phyloP scores from a whole-genome alignment of 2,329 filamentous ascomycete genomes.

The Sporothrix pseudoabietina region DNA sequence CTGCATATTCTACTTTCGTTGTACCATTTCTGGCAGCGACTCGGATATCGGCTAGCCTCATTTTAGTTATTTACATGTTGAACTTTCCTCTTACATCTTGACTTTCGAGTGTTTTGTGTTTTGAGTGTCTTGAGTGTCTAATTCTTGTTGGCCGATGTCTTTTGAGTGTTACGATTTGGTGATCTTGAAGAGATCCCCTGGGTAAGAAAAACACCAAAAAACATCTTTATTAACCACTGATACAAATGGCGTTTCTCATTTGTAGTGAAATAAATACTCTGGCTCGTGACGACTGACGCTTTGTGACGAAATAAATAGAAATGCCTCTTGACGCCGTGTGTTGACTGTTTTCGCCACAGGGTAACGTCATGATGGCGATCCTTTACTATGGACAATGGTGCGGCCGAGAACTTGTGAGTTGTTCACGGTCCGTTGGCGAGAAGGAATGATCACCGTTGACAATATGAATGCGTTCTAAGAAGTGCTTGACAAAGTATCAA shows the following conservation, averaged over 20 bases:
- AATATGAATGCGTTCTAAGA: no score
- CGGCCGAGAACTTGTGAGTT: neutral
- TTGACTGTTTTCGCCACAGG: neutral
- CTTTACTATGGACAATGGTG: neutral
- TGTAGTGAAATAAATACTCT: neutral
- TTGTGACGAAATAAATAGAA: neutral
- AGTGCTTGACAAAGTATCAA: no score
- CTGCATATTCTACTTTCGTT: slow-evolving; percentile 28
- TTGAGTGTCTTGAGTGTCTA: neutral
- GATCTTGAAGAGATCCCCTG: neutral
- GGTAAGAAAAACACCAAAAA: neutral
- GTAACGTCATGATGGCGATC: neutral
- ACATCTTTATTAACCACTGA: neutral
- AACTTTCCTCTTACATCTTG: neutral
- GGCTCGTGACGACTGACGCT: neutral
- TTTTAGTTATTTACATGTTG: slow-evolving; percentile 24
- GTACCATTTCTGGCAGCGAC: slow-evolving; percentile 30
- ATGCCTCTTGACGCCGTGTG: neutral
- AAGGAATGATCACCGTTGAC: no score
- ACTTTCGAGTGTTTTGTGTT: neutral
- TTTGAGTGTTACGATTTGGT: neutral
- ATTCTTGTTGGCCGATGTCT: neutral
- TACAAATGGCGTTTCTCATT: neutral
- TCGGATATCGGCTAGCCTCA: slow-evolving; percentile 24
- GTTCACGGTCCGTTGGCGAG: neutral